A percentile compares a stretch with the other conserved stretches of the same genome.
phyloP scores from a whole-genome alignment of 257 asterid species.

The Fraxinus anomala region DNA sequence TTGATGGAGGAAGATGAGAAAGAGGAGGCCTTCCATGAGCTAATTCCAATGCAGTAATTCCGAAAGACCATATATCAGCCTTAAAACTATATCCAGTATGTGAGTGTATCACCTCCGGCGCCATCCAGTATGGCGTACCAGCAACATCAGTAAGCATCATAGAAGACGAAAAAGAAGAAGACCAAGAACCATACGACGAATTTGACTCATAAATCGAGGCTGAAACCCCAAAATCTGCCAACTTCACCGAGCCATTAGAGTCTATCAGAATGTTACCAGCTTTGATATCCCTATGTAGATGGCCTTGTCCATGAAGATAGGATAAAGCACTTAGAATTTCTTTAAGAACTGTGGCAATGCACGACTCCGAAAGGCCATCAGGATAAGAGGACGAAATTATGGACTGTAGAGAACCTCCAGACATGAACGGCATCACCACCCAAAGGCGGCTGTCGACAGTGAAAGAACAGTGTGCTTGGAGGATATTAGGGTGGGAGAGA shows the following conservation, averaged over 20 bases:
- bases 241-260: conserved; percentile 60
- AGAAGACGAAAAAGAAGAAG: conserved; percentile 39
- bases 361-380: conserved; percentile 70
- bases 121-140: conserved; percentile 93
- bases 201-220: conserved; percentile 66
- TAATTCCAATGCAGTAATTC: conserved; percentile 77
- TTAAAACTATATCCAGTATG: conserved; percentile 73
- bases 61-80: conserved; percentile 95
- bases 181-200: conserved; percentile 18
- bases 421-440: conserved; percentile 96
- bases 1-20: conserved; percentile 76
- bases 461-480: conserved; percentile 79
- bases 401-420: conserved; percentile 77
- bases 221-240: conserved; percentile 87
- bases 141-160: conserved; percentile 61
- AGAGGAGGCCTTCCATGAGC: conserved; percentile 93
- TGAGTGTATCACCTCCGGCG: conserved; percentile 82
- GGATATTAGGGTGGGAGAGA: conserved; percentile 81
- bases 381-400: conserved; percentile 65
- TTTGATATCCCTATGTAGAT: conserved; percentile 72
- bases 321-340: conserved; percentile 58
- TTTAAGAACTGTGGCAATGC: conserved; percentile 63
- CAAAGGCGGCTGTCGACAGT: conserved; percentile 63
- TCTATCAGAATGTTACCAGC: conserved; percentile 76
- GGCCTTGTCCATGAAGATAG: conserved; percentile 82